A percentile compares a stretch with the other conserved stretches of the same genome.
Evolutionary conservation across 2,329 filamentous ascomycete species (phyloP).

Genomic region (Venturiaceae sp.): DNA sequence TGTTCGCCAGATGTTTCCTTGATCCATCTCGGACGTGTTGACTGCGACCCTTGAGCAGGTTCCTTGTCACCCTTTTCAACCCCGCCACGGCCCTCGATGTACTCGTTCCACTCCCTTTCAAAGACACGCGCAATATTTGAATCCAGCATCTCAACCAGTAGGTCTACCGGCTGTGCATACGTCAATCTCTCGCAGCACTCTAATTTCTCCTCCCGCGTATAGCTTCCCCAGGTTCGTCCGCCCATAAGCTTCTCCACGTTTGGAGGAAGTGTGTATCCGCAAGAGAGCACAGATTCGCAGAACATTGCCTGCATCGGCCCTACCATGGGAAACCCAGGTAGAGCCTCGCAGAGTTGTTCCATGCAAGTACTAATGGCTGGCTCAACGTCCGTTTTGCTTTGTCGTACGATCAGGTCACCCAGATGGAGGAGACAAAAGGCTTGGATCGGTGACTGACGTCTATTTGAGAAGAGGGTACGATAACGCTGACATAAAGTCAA

Average conservation of each 20-base stretch:
- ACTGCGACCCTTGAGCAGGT: too few relatives aligned
- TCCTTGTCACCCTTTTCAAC: neutral
- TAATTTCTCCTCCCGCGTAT: slow-evolving; percentile 17
- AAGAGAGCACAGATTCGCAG: slow-evolving; percentile 12
- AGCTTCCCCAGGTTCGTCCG: slow-evolving; percentile 9
- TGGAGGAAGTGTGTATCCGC: slow-evolving; percentile 10
- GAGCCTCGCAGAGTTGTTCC: slow-evolving; percentile 12
- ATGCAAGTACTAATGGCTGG: slow-evolving; percentile 13
- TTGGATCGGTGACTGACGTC: slow-evolving; percentile 15
- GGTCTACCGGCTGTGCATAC: slow-evolving; percentile 16
- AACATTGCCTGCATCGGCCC: slow-evolving; percentile 18
- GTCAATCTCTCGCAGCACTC: slow-evolving; percentile 17
- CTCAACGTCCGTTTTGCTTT: slow-evolving; percentile 9
- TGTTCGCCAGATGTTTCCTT: too few relatives aligned
- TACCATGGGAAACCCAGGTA: slow-evolving; percentile 15
- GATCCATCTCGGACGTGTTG: too few relatives aligned
- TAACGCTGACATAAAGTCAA: slow-evolving; percentile 13
- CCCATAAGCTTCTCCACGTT: slow-evolving; percentile 13
- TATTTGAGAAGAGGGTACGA: slow-evolving; percentile 12
- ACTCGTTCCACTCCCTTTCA: neutral
- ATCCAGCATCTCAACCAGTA: slow-evolving; percentile 9
- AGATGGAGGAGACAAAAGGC: slow-evolving; percentile 18
- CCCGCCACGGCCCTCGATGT: slow-evolving; percentile 3
- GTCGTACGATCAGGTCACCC: slow-evolving; percentile 14
- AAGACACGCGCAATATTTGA: neutral